phyloP scores from a whole-genome alignment of 1,139 yeast species.

The Nadsonia commutata region DNA sequence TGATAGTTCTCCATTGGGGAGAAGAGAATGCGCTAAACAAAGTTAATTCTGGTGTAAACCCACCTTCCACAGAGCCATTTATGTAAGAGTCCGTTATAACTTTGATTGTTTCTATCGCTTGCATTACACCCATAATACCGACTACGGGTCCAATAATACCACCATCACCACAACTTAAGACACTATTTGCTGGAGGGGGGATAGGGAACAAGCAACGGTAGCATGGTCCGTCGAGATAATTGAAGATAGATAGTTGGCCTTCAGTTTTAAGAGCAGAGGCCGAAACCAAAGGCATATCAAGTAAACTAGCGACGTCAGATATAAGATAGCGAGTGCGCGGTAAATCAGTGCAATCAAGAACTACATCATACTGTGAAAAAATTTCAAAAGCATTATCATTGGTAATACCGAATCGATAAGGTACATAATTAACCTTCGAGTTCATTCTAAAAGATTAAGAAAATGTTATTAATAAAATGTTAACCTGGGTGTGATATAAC shows the following conservation, averaged over 20 bases:
- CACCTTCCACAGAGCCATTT: constrained; percentile 6
- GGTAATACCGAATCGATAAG: constrained; percentile 39
- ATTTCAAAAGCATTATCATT: constrained; percentile 50
- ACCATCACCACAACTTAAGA: constrained; percentile 81
- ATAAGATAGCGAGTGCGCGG: constrained; percentile 79
- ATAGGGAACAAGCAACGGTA: constrained; percentile 84
- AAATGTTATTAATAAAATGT: not conserved
- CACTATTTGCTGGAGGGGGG: constrained; percentile 78
- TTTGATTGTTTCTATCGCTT: constrained; percentile 81
- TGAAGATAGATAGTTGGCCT: constrained; percentile 73
- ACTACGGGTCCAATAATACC: constrained; percentile 95
- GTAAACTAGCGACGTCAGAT: constrained; percentile 67
- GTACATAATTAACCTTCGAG: constrained; percentile 44
- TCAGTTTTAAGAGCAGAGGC: constrained; percentile 89
- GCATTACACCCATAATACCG: constrained; percentile 76
- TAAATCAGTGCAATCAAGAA: constrained; percentile 89
- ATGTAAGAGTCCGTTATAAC: constrained; percentile 43
- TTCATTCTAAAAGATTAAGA: constrained; percentile 29
- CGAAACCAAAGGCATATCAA: constrained; percentile 62
- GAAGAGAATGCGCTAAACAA: constrained; percentile 62
- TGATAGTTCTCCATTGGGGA: constrained; percentile 57
- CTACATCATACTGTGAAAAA: constrained; percentile 44
- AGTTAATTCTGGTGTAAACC: constrained; percentile 53
- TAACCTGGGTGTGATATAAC: no score
- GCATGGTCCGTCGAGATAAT: constrained; percentile 71